Conservation (phyloP, 805 yeast species). For the Debaryomyces castellii region DNA sequence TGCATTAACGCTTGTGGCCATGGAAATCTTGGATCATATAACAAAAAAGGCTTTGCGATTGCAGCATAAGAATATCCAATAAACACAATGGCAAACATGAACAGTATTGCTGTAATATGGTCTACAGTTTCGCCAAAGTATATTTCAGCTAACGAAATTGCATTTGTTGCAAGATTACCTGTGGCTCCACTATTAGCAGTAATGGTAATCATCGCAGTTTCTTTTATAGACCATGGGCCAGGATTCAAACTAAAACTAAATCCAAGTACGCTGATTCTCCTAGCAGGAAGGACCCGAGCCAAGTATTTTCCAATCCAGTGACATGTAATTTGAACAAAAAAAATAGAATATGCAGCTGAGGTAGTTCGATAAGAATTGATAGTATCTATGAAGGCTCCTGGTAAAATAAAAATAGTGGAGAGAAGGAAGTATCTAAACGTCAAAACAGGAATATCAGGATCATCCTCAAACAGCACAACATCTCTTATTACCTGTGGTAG, state of each 20-base stretch:
- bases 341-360: constrained; percentile 46
- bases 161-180: constrained; percentile 45
- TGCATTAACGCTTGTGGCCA: constrained; percentile 53
- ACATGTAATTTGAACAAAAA: constrained; percentile 46
- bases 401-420: constrained; percentile 28
- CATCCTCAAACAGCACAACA: constrained; percentile 31
- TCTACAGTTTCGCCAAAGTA: constrained; percentile 34
- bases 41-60: constrained; percentile 41
- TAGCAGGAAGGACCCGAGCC: constrained; percentile 37
- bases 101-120: constrained; percentile 34
- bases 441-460: constrained; percentile 29
- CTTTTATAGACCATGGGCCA: constrained; percentile 52
- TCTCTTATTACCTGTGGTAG: constrained; percentile 28
- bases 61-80: constrained; percentile 50
- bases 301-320: constrained; percentile 45
- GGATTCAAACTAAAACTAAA: constrained; percentile 41
- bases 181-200: constrained; percentile 51
- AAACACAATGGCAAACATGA: constrained; percentile 49
- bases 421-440: constrained; percentile 31
- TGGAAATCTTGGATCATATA: constrained; percentile 45
- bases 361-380: constrained; percentile 37
- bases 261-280: constrained; percentile 14
- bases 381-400: constrained; percentile 39
- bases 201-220: constrained; percentile 46
- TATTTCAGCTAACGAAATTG: constrained; percentile 42